Evolutionary conservation across 176 grass and related monocot genomes (phyloP), one percentile per base, ranked within the genome.

Genomic region (Aechmea fasciata): DNA sequence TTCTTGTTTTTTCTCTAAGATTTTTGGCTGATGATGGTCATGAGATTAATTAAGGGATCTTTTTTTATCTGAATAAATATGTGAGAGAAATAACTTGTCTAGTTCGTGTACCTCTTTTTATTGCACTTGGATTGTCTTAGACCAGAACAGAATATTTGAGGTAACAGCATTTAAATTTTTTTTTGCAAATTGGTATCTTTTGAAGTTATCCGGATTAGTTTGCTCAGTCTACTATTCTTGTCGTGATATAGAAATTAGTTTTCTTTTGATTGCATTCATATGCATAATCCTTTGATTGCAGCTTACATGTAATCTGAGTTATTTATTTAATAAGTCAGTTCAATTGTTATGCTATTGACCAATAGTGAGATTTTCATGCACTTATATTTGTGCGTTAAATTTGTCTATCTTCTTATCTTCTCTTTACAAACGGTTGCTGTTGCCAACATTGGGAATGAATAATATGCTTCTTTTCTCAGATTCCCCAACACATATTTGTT

Each of bases 401-500:
- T 59, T 19, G 14, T 18, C 4, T 1, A 4, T 59, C 19, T 59
- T 59, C 54, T 20, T 18, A 4, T 59, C n/a, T 59, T 59, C 3
- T 9, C 54, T 59, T 15, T 20, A 18, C 0, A 2, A 20, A 59
- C 19, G 8, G 54, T 19, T 59, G 19, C 5, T 59, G 54, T 59
- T 59, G 3, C 54, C 9, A 14, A 59, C 8, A 59, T 17, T 15
- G 14, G 14, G 54, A 59, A 59, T 59, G 54, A 59, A 10, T 7
- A 18, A 59, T 59, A 13, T 59, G 9, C 54, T 17, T 59, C 33
- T 59, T 59, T 59, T 59, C 54, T 59, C 54, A 95, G 91, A 76
- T 95, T 95, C 80, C 91, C 91, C 11, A 95, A 95, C 57, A 75
- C 87, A 48, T 90, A 87, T 77, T 80, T 95, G 70, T 78, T 95